Base-by-base conservation (phyloP, 768 basidiomycete species). In the Austroboletus eburneus region DNA sequence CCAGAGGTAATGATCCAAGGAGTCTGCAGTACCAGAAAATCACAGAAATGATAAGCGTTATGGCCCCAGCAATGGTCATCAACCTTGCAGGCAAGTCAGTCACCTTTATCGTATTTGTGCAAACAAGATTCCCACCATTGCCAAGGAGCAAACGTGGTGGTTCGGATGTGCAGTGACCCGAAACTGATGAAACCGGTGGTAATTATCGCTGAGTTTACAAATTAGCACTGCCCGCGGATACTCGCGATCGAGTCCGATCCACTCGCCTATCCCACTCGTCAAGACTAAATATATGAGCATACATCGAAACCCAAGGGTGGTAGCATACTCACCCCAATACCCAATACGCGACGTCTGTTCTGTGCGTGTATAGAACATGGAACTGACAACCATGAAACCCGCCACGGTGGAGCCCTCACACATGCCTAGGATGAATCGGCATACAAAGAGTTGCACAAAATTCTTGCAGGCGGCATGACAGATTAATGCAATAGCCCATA, bases 321-420 rank as follows among this genome's bases (percentile, higher is more conserved):
- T n/a, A n/a, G 8, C 7, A 3, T 5, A 69, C 83, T 65, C 61
- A 87, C 85, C 85, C 83, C 83, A 87, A 57, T 85, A 87, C 3
- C 86, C 85, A 18, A 87, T 77, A 10, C 86, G 69, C 34, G 76
- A 51, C 0, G 83, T 87, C 56, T 85, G 83, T 53, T 88, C 86
- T 7, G 63, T 78, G 42, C 81, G 75, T 0, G 84, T 87, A 55
- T 87, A 87, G 56, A 87, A 88, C 85, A 87, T 87, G 24, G 81
- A 78, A 32, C 72, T 85, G 46, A 87, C 80, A 41, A 88, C 82
- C 75, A 88, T 65, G 62, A 89, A 86, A 0, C 85, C 87, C 1
- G 87, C 81, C 0, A 86, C 87, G 53, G 84, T 78, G 4, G 70
- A 71, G 4, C 76, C 85, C 63, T 90, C 87, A 57, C 85, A 88